Percentiles rank a stretch among this genome's conserved stretches.
These are phyloP conservation scores for Chytridium lagenaria DNA, from an alignment of 371 early-diverging fungal species.

Conservation along the genomic window DNA sequence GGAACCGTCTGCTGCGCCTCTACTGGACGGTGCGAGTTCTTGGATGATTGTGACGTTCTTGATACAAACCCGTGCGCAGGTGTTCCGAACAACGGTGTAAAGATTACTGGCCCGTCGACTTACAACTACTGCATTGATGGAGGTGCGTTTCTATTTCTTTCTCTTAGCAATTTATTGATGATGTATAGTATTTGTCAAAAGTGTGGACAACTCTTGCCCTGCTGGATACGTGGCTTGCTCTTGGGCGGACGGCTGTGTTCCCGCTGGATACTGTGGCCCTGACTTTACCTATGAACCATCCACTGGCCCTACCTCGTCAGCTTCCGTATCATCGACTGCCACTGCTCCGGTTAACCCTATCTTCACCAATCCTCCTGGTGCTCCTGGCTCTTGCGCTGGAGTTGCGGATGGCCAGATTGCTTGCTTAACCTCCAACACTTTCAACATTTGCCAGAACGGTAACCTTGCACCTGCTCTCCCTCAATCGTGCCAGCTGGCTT, in stretches of 20 bases:
- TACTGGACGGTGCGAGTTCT: slow-evolving; percentile 28
- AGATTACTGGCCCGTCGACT: neutral
- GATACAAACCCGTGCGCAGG: slow-evolving; percentile 4
- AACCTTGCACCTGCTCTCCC: neutral
- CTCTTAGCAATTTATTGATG: too few relatives aligned
- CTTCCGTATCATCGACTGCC: neutral
- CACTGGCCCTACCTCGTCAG: neutral
- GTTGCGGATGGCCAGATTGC: slow-evolving; percentile 14
- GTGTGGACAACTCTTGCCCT: slow-evolving; percentile 7
- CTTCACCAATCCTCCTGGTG: neutral
- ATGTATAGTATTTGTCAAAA: slow-evolving; percentile 9
- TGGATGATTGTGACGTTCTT: slow-evolving; percentile 19
- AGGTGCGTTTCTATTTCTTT: too few relatives aligned
- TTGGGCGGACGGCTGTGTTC: slow-evolving; percentile 13
- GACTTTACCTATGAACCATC: too few relatives aligned
- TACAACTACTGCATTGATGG: slow-evolving; percentile 20
- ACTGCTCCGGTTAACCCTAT: neutral
- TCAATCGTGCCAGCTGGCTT: slow-evolving; percentile 24
- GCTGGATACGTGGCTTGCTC: neutral
- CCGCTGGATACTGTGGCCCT: neutral
- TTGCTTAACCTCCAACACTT: slow-evolving; percentile 4
- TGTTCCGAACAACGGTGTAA: neutral
- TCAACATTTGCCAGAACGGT: slow-evolving; percentile 18
- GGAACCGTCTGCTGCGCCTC: slow-evolving; percentile 38
- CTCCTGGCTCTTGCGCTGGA: slow-evolving; percentile 18